phyloP scores from a whole-genome alignment of 1,284 basidiomycete genomes.

The Puccinia sorghi region DNA sequence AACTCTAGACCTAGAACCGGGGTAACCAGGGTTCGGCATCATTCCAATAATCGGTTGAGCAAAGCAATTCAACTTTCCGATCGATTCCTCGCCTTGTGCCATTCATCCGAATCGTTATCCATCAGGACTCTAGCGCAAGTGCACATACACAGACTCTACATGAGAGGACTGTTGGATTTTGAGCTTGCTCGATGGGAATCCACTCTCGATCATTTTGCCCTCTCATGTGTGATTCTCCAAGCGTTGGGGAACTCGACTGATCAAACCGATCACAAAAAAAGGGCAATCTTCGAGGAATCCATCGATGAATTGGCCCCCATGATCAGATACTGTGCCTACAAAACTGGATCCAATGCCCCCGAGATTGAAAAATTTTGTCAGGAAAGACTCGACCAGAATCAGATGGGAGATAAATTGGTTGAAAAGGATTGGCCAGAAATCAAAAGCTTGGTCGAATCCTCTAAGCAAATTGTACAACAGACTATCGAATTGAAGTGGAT shows the following conservation, averaged over 20 bases:
- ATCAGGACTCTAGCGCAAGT: slow-evolving; percentile 22
- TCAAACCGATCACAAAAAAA: slow-evolving; percentile 25
- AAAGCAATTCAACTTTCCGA: slow-evolving; percentile 30
- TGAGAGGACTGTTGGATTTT: slow-evolving; percentile 27
- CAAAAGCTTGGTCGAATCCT: slow-evolving; percentile 12
- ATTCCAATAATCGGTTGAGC: slow-evolving; percentile 21
- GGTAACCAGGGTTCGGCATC: slow-evolving; percentile 8
- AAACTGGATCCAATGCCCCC: slow-evolving; percentile 3
- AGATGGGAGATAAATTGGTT: slow-evolving; percentile 4
- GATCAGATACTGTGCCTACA: slow-evolving; percentile 36
- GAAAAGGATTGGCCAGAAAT: slow-evolving; percentile 22
- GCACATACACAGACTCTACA: slow-evolving; percentile 23
- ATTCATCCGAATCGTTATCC: not conserved
- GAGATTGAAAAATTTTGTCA: slow-evolving; percentile 25
- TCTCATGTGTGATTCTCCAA: slow-evolving; percentile 15
- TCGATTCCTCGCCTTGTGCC: slow-evolving; percentile 2
- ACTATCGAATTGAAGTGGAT: slow-evolving; percentile 27
- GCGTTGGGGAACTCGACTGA: not conserved
- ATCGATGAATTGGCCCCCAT: slow-evolving; percentile 29
- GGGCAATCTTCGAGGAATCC: slow-evolving; percentile 30
- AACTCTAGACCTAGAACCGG: slow-evolving; percentile 1
- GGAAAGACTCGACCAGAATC: slow-evolving; percentile 14
- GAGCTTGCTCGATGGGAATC: slow-evolving; percentile 29
- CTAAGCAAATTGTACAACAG: not conserved
- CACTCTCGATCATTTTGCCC: slow-evolving; percentile 11